Conservation (phyloP, 1,139 yeast genomes). For the Yamadazyma membranifaciens region DNA sequence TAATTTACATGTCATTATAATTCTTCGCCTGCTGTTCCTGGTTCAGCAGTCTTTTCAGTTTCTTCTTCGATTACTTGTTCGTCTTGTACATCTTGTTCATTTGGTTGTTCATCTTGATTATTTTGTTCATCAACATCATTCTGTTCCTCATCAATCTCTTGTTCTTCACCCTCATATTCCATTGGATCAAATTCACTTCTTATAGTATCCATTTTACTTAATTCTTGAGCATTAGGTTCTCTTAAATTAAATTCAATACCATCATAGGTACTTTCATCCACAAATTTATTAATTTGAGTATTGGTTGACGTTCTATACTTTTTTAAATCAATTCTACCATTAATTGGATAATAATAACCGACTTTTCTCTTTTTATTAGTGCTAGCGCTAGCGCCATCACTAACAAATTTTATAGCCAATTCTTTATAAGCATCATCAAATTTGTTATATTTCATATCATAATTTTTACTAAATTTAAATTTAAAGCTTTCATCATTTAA, state of each 20-base stretch:
- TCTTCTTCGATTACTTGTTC: slow-evolving; percentile 15
- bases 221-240: slow-evolving; percentile 72
- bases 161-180: slow-evolving; percentile 58
- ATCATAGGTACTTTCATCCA: slow-evolving; percentile 51
- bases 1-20: slow-evolving; percentile 14
- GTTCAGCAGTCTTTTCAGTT: slow-evolving; percentile 4
- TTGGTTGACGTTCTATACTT: slow-evolving; percentile 65
- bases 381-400: slow-evolving; percentile 21
- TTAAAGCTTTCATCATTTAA: slow-evolving; percentile 44
- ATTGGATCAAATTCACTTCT: slow-evolving; percentile 78
- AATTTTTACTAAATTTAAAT: slow-evolving; percentile 71
- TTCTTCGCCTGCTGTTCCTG: neutral
- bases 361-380: slow-evolving; percentile 45
- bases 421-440: slow-evolving; percentile 47
- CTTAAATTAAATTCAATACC: slow-evolving; percentile 61
- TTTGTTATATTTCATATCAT: slow-evolving; percentile 67
- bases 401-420: slow-evolving; percentile 42
- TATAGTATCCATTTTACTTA: slow-evolving; percentile 61
- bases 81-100: slow-evolving; percentile 37
- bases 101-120: slow-evolving; percentile 23
- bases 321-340: slow-evolving; percentile 77
- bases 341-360: slow-evolving; percentile 78
- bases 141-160: slow-evolving; percentile 22
- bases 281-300: slow-evolving; percentile 49
- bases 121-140: slow-evolving; percentile 42